Evolutionary conservation across 805 yeast genomes (phyloP).

Genomic region (Saturnispora sanitii): DNA sequence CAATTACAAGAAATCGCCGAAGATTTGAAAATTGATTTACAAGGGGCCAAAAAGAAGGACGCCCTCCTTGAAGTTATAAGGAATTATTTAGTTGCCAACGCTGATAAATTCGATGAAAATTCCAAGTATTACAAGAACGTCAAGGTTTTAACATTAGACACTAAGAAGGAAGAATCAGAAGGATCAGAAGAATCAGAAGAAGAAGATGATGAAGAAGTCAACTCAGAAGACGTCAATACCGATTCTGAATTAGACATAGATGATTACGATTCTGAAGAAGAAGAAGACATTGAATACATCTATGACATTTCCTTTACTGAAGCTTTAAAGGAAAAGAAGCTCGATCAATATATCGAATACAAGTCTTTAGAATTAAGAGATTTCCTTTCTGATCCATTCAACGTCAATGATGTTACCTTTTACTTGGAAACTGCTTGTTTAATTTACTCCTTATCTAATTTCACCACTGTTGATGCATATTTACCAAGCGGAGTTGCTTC

Average conservation of each 20-base stretch:
- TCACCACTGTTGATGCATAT: constrained; percentile 16
- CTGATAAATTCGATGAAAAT: constrained; percentile 15
- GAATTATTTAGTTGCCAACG: constrained; percentile 17
- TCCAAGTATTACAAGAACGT: constrained; percentile 24
- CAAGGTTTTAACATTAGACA: constrained; percentile 8
- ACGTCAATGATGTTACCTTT: constrained; percentile 22
- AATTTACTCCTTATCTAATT: constrained; percentile 11
- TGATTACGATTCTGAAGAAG: constrained; percentile 29
- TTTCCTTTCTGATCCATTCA: constrained; percentile 25
- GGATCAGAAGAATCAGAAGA: constrained; percentile 45
- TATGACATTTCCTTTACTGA: constrained; percentile 7
- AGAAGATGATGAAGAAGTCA: constrained; percentile 5
- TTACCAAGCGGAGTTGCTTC: constrained; percentile 20
- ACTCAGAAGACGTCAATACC: constrained; percentile 36
- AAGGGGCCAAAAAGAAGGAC: constrained; percentile 21
- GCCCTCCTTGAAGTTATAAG: constrained; percentile 20
- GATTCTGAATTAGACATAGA: background rate
- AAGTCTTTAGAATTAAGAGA: constrained; percentile 24
- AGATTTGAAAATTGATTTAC: constrained; percentile 20
- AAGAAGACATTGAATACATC: constrained; percentile 12
- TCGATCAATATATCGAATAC: constrained; percentile 17
- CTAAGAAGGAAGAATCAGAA: constrained; percentile 39
- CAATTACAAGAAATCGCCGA: constrained; percentile 26
- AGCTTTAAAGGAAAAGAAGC: constrained; percentile 9
- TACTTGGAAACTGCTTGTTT: constrained; percentile 19